These are phyloP conservation scores for Pseudogymnoascus sp. DNA, from an alignment of 2,329 filamentous ascomycete genomes.

Conservation along the genomic window DNA sequence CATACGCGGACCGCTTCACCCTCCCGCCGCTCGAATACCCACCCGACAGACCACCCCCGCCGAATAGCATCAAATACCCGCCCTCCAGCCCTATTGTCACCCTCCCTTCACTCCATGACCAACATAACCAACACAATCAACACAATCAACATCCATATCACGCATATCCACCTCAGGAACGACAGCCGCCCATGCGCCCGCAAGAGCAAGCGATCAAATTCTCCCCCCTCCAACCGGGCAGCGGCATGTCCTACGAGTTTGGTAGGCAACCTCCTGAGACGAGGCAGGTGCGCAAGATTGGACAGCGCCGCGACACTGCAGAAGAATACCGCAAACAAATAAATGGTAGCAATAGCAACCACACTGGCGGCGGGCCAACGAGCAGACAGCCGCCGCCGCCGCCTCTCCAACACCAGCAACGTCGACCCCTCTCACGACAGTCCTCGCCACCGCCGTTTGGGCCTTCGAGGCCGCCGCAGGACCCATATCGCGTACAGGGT, in stretches of 20 bases:
- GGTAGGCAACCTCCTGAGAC: neutral
- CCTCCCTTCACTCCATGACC: neutral
- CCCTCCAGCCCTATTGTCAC: neutral
- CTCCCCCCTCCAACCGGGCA: neutral
- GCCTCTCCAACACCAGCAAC: neutral
- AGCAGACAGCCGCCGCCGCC: neutral
- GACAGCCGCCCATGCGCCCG: constrained; percentile 1
- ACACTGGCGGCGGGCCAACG: neutral
- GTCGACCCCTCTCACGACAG: neutral
- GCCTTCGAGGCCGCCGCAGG: neutral
- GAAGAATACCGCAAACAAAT: neutral
- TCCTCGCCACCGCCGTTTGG: neutral
- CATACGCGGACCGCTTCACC: neutral
- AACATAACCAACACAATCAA: neutral
- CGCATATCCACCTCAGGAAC: neutral
- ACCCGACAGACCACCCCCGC: neutral
- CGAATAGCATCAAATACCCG: neutral
- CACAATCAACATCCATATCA: constrained; percentile 1
- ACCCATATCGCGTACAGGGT: neutral
- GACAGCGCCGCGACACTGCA: neutral
- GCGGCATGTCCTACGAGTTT: neutral
- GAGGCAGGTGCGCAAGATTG: constrained; percentile 3
- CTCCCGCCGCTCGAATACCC: neutral
- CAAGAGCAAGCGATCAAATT: neutral
- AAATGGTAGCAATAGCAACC: neutral